phyloP scores from a whole-genome alignment of 441 rosid genomes.

The Breynia disticha region DNA sequence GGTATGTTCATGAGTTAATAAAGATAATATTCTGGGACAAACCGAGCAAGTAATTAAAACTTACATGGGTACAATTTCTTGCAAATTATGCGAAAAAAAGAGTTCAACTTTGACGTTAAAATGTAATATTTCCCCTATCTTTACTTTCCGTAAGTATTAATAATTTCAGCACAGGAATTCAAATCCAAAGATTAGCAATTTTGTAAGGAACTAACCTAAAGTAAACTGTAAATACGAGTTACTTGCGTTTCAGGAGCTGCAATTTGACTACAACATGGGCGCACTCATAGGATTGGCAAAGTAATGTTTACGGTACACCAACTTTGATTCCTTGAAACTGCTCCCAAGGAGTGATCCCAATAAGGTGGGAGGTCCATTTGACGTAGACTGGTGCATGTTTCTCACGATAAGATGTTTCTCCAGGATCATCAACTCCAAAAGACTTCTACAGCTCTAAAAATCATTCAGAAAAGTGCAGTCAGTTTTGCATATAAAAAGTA shows the following conservation, averaged over 20 bases:
- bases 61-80: no score
- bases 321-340: slow-evolving; percentile 35
- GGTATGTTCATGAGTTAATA: no score
- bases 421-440: slow-evolving; percentile 67
- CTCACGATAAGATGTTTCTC: slow-evolving; percentile 54
- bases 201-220: no score
- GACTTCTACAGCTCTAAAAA: slow-evolving; percentile 62
- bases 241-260: neutral
- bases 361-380: slow-evolving; percentile 46
- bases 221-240: no score
- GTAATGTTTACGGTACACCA: slow-evolving; percentile 50
- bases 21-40: no score
- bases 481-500: neutral
- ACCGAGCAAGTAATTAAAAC: no score
- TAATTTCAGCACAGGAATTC: no score
- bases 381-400: slow-evolving; percentile 51
- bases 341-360: slow-evolving; percentile 34
- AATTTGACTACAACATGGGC: slow-evolving; percentile 20
- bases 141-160: no score
- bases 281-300: slow-evolving; percentile 60
- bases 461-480: slow-evolving; percentile 4
- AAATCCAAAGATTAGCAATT: no score
- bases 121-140: no score
- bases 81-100: no score
- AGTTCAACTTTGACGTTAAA: no score